Evolutionary conservation across 2,329 filamentous ascomycete species (phyloP).

Genomic region (Drechslerella coelobrocha): DNA sequence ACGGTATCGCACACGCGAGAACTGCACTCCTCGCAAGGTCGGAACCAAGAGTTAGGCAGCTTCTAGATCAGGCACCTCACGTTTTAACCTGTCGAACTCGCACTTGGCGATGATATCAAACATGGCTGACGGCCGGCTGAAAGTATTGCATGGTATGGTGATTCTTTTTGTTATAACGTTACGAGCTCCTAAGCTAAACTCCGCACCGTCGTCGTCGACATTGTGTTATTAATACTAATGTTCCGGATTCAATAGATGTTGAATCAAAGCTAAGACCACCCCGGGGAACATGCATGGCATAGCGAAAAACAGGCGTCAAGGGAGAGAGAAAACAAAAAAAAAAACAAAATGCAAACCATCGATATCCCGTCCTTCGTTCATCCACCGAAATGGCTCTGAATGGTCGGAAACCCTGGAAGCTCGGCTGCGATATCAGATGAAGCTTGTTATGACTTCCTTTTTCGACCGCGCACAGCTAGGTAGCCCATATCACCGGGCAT

Average conservation of each 20-base stretch:
- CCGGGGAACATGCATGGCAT: background rate
- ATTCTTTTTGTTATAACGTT: no score
- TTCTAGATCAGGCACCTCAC: constrained; percentile 49
- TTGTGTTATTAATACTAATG: constrained; percentile 3
- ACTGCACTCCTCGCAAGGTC: background rate
- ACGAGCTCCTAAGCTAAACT: no score
- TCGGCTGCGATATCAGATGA: constrained; percentile 49
- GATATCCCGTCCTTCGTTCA: background rate
- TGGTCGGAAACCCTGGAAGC: constrained; percentile 21
- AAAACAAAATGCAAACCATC: background rate
- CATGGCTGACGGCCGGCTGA: no score
- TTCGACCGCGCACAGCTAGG: constrained; percentile 48
- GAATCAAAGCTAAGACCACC: background rate
- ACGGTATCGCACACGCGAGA: constrained; percentile 7
- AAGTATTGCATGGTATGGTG: no score
- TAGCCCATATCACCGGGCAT: constrained; percentile 42
- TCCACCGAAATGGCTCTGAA: background rate
- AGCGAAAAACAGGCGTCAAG: no score
- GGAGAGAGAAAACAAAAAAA: no score
- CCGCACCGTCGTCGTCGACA: no score
- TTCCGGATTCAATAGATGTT: background rate
- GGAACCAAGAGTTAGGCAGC: constrained; percentile 45
- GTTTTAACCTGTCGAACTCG: constrained; percentile 3
- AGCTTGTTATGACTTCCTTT: constrained; percentile 46
- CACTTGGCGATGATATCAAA: constrained; percentile 1